Percentiles rank a stretch among this genome's conserved stretches.
Conservation (phyloP, 805 yeast genomes). For the Kluyveromyces aestuarii region DNA sequence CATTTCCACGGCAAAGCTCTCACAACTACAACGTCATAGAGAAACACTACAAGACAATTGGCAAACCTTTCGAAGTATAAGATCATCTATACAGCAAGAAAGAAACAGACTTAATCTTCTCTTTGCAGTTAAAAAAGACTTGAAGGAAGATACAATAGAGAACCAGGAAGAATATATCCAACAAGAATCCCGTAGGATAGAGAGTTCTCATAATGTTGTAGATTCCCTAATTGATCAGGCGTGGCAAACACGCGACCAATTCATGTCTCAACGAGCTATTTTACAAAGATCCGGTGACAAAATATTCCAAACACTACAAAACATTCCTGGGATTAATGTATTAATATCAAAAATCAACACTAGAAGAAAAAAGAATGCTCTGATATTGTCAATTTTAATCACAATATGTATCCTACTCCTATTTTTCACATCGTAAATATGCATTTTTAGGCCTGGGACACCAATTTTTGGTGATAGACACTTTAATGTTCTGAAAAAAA, state of each 20-base stretch:
- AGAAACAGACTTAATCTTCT: conserved; percentile 68
- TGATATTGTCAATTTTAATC: conserved; percentile 71
- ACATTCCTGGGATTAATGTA: conserved; percentile 76
- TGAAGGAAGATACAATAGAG: conserved; percentile 49
- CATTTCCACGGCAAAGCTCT: conserved; percentile 63
- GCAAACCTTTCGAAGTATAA: conserved; percentile 50
- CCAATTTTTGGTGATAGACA: too few species aligned
- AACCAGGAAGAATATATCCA: conserved; percentile 65
- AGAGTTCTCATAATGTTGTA: conserved; percentile 62
- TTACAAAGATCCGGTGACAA: conserved; percentile 56
- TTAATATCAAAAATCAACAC: conserved; percentile 75
- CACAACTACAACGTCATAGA: conserved; percentile 75
- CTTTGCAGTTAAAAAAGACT: conserved; percentile 69
- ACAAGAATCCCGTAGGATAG: conserved; percentile 67
- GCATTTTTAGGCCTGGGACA: too few species aligned
- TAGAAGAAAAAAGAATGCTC: conserved; percentile 77
- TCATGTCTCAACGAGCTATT: conserved; percentile 58
- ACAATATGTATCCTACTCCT: conserved; percentile 63
- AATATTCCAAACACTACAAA: conserved; percentile 49
- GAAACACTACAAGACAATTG: conserved; percentile 67
- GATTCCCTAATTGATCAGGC: conserved; percentile 81
- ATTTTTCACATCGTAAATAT: conserved; percentile 38
- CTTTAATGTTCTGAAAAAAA: too few species aligned
- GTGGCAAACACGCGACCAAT: conserved; percentile 79
- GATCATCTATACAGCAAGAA: conserved; percentile 54